Evolutionary conservation across 306 rosid genomes (phyloP).

Genomic region (Rubus parviflorus): DNA sequence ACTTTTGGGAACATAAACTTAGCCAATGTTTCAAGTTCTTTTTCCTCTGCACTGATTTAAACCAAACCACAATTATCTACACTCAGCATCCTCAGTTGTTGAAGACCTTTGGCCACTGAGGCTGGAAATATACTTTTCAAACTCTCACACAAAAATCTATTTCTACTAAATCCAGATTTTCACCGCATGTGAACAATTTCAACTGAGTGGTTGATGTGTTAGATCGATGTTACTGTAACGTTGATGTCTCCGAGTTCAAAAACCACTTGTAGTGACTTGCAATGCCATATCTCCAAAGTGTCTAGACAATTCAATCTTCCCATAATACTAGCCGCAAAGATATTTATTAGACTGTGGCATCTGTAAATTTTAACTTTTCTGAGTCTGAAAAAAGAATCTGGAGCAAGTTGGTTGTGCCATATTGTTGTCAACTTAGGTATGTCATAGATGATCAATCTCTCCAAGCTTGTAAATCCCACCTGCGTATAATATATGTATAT

Average conservation of each 20-base stretch:
- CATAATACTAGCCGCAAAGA: neutral
- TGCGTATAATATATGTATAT: neutral
- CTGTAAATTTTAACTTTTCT: neutral
- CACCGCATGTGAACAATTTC: neutral
- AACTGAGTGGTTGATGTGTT: neutral
- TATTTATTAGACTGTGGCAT: neutral
- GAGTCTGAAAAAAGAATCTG: neutral
- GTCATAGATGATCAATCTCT: neutral
- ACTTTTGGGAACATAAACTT: slow-evolving; percentile 13
- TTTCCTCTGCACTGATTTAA: slow-evolving; percentile 21
- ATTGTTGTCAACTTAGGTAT: neutral
- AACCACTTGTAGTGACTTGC: neutral
- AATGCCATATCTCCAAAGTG: neutral
- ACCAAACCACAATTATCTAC: slow-evolving; percentile 22
- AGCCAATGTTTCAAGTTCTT: neutral
- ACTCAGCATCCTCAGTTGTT: slow-evolving; percentile 1
- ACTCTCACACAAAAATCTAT: slow-evolving; percentile 20
- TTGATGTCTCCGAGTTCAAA: neutral
- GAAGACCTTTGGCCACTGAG: slow-evolving; percentile 33
- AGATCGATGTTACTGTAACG: neutral
- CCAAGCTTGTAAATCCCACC: neutral
- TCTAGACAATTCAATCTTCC: neutral
- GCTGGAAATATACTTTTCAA: slow-evolving; percentile 25
- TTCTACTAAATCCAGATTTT: slow-evolving; percentile 12
- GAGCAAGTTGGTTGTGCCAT: neutral